A percentile compares a stretch with the other conserved stretches of the same genome.
phyloP scores from a whole-genome alignment of 441 rosid genomes.

The Euphorbia schlechtendalii region DNA sequence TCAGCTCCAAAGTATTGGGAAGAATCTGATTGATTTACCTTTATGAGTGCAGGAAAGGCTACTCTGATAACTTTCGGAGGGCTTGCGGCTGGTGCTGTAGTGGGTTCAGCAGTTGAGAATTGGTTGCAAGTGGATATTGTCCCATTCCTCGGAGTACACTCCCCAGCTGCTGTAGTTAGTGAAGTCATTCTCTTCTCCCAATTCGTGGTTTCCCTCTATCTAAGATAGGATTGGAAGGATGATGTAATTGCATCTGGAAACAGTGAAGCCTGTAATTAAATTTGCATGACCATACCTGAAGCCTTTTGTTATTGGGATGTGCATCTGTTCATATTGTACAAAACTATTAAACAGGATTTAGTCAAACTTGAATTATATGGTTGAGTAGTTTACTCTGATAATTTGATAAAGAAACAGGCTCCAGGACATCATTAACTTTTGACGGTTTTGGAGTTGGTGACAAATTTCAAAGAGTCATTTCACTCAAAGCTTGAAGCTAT shows the following conservation, averaged over 20 bases:
- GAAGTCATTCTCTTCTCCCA: conserved; percentile 84
- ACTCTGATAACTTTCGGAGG: conserved; percentile 70
- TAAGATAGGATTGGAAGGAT: conserved; percentile 41
- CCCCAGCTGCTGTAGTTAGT: conserved; percentile 79
- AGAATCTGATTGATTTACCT: conserved; percentile 12
- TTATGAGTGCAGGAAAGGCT: conserved; percentile 66
- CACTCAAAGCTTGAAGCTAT: background rate
- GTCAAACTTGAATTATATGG: conserved; percentile 8
- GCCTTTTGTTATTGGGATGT: conserved; percentile 35
- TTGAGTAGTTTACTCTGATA: background rate
- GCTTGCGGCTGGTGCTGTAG: conserved; percentile 82
- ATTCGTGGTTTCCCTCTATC: conserved; percentile 73
- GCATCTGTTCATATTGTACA: conserved; percentile 51
- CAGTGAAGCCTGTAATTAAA: conserved; percentile 35
- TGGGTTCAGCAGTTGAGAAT: conserved; percentile 83
- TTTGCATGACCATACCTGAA: conserved; percentile 30
- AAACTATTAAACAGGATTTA: conserved; percentile 25
- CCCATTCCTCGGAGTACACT: conserved; percentile 77
- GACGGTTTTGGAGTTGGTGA: background rate
- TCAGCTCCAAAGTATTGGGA: background rate
- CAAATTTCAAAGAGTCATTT: background rate
- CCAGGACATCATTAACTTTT: background rate
- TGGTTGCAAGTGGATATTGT: conserved; percentile 94
- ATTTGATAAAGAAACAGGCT: background rate
- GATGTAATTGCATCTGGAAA: conserved; percentile 15